Conservation (phyloP, 208 protist species). For the Polymyxa betae region DNA sequence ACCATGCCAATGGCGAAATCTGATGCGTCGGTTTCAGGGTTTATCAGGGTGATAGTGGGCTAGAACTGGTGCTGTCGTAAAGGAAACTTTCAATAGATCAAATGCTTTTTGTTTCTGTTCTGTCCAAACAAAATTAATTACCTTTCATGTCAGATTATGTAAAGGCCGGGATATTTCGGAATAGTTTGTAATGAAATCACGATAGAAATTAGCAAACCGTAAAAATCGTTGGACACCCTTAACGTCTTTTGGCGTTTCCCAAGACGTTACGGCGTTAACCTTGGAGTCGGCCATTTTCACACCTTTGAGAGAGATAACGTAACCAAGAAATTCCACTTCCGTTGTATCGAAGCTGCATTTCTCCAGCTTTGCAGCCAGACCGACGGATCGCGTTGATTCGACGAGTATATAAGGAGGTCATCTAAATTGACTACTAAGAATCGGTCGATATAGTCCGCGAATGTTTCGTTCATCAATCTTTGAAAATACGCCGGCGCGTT, state of each 20-base stretch:
- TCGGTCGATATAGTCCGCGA: not conserved
- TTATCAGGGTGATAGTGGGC: not conserved
- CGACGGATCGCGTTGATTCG: not conserved
- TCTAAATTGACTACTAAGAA: not conserved
- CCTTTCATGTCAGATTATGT: not conserved
- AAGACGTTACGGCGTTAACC: not conserved
- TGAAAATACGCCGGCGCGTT: slow-evolving; percentile 10
- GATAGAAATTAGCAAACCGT: not conserved
- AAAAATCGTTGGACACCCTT: not conserved
- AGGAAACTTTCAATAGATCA: not conserved
- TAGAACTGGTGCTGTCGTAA: not conserved
- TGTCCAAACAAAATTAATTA: not conserved
- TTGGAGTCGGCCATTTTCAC: not conserved
- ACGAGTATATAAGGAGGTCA: not conserved
- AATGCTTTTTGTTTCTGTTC: not conserved
- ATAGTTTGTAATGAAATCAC: not conserved
- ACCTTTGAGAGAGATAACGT: not conserved
- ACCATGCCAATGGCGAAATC: not conserved
- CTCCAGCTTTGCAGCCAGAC: not conserved
- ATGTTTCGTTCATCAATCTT: slow-evolving; percentile 4
- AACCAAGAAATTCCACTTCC: not conserved
- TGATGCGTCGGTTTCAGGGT: not conserved
- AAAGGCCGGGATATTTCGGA: not conserved
- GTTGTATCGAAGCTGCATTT: not conserved
- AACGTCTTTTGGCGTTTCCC: not conserved